Base-by-base conservation (phyloP, 805 yeast genomes). In the Alloascoidea hylecoeti region DNA sequence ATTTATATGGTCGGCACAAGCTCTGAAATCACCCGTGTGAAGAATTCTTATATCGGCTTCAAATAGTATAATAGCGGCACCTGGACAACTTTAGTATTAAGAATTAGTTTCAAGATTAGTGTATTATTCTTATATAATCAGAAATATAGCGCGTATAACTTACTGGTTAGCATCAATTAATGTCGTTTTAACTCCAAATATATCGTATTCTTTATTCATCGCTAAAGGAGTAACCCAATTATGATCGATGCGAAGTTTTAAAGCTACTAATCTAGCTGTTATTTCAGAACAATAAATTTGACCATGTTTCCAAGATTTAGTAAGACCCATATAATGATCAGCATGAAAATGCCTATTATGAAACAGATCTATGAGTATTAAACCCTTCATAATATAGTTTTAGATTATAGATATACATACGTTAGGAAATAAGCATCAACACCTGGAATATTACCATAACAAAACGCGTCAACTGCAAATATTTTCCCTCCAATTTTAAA, bases 11-110 rank as follows among this genome's bases (percentile, higher is more conserved):
- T 50, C 47, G 27, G 57, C 56, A 44, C 70, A 68, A 6, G 86
- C 85, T 41, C 98, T 61, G 50, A 89, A 92, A 57, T 92, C 98
- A 2, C 98, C 98, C 38, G 96, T 86, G 54, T 92, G 98, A 19
- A 92, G 57, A 3, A 67, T 63, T 33, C 56, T 57, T 14, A 55
- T 51, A n/a, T 39, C 38, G 33, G 38, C 59, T 47, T 77, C 78
- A 48, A 84, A 80, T 9, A 86, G 56, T 42, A 88, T 81, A 0
- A 92, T 70, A 0, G 74, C 84, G 2, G 96, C 84, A 2, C 98
- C 98, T 1, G 98, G 98, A 56, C 98, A 92, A 57, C 30, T 23
- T 9, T 23, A 9, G 30, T 9, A 23, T 9, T 9, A 23, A n/a
- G n/a, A n/a, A n/a, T n/a, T n/a, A n/a, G n/a, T n/a, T n/a, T n/a